Evolutionary conservation across 2,329 filamentous ascomycete genomes (phyloP).

Genomic region (Xylariaceae sp.): DNA sequence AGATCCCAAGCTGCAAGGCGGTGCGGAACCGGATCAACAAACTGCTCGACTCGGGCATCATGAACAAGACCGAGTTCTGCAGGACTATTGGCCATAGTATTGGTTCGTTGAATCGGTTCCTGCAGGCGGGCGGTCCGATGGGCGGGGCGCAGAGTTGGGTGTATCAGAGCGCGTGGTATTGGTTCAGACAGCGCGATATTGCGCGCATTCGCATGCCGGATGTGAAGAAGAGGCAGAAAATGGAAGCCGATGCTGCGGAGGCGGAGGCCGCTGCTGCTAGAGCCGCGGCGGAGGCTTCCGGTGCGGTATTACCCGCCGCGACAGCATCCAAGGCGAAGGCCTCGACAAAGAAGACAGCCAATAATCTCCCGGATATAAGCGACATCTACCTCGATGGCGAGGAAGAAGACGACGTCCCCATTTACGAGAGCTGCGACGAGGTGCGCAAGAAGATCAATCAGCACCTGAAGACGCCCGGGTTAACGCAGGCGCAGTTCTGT

Average conservation of each 20-base stretch:
- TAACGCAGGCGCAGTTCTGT: conserved; percentile 47
- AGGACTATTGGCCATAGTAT: conserved; percentile 15
- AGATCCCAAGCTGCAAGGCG: conserved; percentile 11
- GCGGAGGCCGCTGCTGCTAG: background rate
- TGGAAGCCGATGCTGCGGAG: conserved; percentile 15
- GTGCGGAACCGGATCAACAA: conserved; percentile 24
- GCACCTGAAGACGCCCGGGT: conserved; percentile 40
- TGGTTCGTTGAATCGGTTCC: conserved; percentile 16
- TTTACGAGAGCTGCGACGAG: conserved; percentile 55
- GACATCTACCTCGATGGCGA: conserved; percentile 41
- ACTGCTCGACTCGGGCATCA: conserved; percentile 23
- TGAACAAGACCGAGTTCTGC: conserved; percentile 26
- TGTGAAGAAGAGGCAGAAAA: conserved; percentile 24
- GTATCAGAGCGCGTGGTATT: conserved; percentile 20
- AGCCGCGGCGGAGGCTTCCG: no score
- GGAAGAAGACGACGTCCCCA: conserved; percentile 37
- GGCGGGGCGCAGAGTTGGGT: conserved; percentile 11
- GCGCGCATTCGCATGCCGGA: conserved; percentile 26
- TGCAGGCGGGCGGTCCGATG: conserved; percentile 17
- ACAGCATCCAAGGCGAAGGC: background rate
- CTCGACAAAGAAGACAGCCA: background rate
- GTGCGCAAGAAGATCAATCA: conserved; percentile 51
- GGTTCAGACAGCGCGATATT: conserved; percentile 25
- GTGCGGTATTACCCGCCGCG: background rate
- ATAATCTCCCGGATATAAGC: conserved; percentile 34